These are phyloP conservation scores for Thalassiosira sp. DNA, from an alignment of 352 stramenopile genomes.

Conservation along the genomic window DNA sequence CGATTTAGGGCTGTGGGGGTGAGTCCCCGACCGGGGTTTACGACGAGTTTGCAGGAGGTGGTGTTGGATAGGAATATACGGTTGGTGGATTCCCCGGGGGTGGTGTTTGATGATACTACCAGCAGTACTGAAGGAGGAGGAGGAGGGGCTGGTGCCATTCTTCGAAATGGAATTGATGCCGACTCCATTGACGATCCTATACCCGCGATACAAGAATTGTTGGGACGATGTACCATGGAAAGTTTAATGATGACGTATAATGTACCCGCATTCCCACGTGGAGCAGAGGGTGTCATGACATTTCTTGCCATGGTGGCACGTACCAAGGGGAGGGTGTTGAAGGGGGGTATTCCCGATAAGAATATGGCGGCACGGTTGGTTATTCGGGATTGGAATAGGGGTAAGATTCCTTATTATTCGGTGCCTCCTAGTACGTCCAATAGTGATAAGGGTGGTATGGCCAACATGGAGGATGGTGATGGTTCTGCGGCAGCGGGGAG, in stretches of 20 bases:
- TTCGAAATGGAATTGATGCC: constrained; percentile 96
- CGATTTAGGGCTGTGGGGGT: constrained; percentile 89
- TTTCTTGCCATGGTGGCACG: constrained; percentile 94
- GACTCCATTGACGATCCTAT: constrained; percentile 94
- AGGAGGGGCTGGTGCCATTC: constrained; percentile 68
- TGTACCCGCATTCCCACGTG: constrained; percentile 87
- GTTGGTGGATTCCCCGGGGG: constrained; percentile 96
- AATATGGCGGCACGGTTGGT: constrained; percentile 88
- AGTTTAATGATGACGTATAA: constrained; percentile 94
- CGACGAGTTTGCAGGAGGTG: constrained; percentile 96
- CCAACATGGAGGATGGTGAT: too few relatives aligned
- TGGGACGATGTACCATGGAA: constrained; percentile 89
- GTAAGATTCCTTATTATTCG: constrained; percentile 84
- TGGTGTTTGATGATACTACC: constrained; percentile 98
- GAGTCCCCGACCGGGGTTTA: constrained; percentile 94
- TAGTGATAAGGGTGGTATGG: too few relatives aligned
- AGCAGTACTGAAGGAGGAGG: too few relatives aligned
- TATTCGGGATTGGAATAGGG: constrained; percentile 83
- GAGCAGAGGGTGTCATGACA: constrained; percentile 89
- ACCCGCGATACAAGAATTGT: constrained; percentile 90
- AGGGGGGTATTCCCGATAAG: constrained; percentile 95
- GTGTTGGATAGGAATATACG: constrained; percentile 97
- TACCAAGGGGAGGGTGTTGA: constrained; percentile 91
- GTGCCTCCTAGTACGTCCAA: too few relatives aligned
- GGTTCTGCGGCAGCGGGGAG: neutral